phyloP scores from a whole-genome alignment of 2,329 filamentous ascomycete species.

The Laburnicola sp. region DNA sequence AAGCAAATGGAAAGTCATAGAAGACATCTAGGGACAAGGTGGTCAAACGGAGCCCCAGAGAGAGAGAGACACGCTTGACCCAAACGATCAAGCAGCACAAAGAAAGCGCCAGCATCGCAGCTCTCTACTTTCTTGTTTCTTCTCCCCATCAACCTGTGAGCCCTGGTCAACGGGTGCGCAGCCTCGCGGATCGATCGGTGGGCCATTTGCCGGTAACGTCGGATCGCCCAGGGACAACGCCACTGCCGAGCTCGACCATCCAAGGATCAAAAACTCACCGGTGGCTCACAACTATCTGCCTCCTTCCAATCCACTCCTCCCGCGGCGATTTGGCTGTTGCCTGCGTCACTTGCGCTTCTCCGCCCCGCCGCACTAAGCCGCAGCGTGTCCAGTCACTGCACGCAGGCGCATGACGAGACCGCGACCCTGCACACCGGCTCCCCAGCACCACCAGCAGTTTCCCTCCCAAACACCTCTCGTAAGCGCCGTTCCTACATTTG shows the following conservation, averaged over 20 bases:
- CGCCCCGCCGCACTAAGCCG: constrained; percentile 20
- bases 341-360: constrained; percentile 8
- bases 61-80: constrained; percentile 7
- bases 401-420: constrained; percentile 31
- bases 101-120: background rate
- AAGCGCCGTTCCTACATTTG: constrained; percentile 6
- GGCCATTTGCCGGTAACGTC: constrained; percentile 23
- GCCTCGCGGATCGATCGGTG: constrained; percentile 13
- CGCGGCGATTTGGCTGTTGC: background rate
- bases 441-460: constrained; percentile 16
- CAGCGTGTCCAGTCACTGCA: constrained; percentile 18
- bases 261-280: constrained; percentile 26
- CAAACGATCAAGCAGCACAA: constrained; percentile 17
- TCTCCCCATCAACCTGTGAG: background rate
- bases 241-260: constrained; percentile 23
- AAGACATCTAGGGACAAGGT: no score
- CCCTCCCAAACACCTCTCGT: constrained; percentile 14
- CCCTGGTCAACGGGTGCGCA: background rate
- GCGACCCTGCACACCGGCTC: constrained; percentile 12
- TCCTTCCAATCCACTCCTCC: constrained; percentile 1
- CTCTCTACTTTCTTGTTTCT: background rate
- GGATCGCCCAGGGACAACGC: constrained; percentile 29
- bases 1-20: no score
- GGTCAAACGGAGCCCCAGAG: no score
- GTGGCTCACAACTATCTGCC: constrained; percentile 14